These are phyloP conservation scores for Wickerhamomyces sp. DNA, from an alignment of 1,139 yeast species.

Conservation along the genomic window DNA sequence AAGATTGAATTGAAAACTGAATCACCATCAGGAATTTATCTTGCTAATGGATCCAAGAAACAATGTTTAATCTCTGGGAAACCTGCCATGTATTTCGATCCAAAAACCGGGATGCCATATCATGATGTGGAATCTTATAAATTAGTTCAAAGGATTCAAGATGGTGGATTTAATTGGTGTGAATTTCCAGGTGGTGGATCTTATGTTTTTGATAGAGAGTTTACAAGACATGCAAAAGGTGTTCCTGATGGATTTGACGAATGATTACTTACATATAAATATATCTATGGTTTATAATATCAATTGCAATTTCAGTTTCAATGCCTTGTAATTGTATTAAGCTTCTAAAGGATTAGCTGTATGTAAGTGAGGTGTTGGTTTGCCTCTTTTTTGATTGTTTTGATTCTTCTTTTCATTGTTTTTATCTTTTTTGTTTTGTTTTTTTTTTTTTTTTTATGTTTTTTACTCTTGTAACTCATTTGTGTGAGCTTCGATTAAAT, in stretches of 20 bases:
- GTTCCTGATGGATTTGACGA: constrained; percentile 75
- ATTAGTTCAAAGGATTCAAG: constrained; percentile 61
- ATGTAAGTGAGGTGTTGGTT: too few species aligned
- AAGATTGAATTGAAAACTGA: constrained; percentile 51
- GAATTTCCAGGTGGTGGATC: constrained; percentile 62
- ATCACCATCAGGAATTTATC: constrained; percentile 69
- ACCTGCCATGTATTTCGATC: constrained; percentile 82
- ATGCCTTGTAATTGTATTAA: too few species aligned
- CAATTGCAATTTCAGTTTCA: too few species aligned
- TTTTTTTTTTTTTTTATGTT: too few species aligned
- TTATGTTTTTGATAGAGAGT: constrained; percentile 53
- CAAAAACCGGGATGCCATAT: constrained; percentile 81
- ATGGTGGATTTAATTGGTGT: constrained; percentile 67
- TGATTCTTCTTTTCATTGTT: too few species aligned
- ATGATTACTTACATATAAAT: constrained; percentile 2
- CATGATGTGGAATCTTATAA: constrained; percentile 75
- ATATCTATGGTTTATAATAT: too few species aligned
- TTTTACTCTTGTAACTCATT: constrained; percentile 53
- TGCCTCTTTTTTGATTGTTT: too few species aligned
- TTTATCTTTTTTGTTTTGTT: too few species aligned
- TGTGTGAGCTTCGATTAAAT: constrained; percentile 56
- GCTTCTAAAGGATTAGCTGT: too few species aligned
- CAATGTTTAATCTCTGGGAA: constrained; percentile 74
- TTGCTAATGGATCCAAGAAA: constrained; percentile 62
- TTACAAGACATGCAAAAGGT: constrained; percentile 68